A percentile compares a stretch with the other conserved stretches of the same genome.
phyloP scores from a whole-genome alignment of 805 yeast genomes.

The Middelhovenomyces tepae region DNA sequence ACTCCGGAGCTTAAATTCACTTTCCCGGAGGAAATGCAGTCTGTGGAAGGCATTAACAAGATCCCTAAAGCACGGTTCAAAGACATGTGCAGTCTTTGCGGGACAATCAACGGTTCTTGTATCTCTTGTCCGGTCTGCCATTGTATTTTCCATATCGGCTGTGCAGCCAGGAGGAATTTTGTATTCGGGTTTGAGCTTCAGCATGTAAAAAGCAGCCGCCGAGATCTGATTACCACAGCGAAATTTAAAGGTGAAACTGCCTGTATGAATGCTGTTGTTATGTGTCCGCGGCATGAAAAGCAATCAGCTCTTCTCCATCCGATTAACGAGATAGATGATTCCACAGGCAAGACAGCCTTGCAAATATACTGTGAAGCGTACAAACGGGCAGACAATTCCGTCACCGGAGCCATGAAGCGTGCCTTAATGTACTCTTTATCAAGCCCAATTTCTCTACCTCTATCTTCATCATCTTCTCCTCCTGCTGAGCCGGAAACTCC shows the following conservation, averaged over 20 bases:
- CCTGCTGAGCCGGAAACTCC: too few relatives aligned
- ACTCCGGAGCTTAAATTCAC: slow-evolving; percentile 38
- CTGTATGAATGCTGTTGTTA: slow-evolving; percentile 21
- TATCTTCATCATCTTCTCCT: too few relatives aligned
- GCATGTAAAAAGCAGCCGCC: slow-evolving; percentile 22
- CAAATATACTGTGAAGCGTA: slow-evolving; percentile 22
- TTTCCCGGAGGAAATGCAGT: slow-evolving; percentile 36
- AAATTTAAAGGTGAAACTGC: slow-evolving; percentile 18
- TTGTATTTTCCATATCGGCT: slow-evolving; percentile 41
- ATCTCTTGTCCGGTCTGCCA: slow-evolving; percentile 40
- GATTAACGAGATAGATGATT: slow-evolving; percentile 20
- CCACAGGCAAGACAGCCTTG: slow-evolving; percentile 20
- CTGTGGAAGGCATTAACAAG: slow-evolving; percentile 33
- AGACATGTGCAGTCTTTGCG: slow-evolving; percentile 33
- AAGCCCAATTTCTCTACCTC: too few relatives aligned
- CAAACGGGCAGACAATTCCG: slow-evolving; percentile 13
- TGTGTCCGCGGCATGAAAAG: slow-evolving; percentile 24
- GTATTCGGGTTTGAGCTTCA: slow-evolving; percentile 44
- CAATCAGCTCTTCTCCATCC: slow-evolving; percentile 14
- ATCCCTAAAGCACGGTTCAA: slow-evolving; percentile 23
- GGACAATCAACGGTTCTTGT: slow-evolving; percentile 45
- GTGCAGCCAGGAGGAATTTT: slow-evolving; percentile 43
- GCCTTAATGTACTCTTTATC: slow-evolving; percentile 9
- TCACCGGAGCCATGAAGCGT: slow-evolving; percentile 11
- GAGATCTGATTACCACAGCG: slow-evolving; percentile 18